These are phyloP conservation scores for Apiotrichum akiyoshidainum DNA, from an alignment of 1,284 basidiomycete genomes.

Conservation along the genomic window DNA sequence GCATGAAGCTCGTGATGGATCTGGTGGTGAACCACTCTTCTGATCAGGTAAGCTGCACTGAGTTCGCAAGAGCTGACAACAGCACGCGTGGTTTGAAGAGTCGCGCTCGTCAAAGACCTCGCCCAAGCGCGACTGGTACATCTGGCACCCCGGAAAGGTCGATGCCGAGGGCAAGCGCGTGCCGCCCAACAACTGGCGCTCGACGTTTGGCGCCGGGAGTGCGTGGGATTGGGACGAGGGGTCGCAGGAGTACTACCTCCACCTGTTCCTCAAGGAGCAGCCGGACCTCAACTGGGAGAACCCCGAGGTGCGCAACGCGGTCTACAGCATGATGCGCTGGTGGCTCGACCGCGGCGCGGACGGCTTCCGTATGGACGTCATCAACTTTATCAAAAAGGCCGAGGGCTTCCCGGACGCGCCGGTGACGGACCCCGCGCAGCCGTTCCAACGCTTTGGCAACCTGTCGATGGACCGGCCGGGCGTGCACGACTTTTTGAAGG, in stretches of 20 bases:
- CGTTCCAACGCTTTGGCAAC: conserved; percentile 52
- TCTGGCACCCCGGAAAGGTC: conserved; percentile 48
- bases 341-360: conserved; percentile 54
- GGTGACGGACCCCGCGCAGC: conserved; percentile 54
- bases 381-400: conserved; percentile 49
- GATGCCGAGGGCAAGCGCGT: conserved; percentile 38
- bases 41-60: conserved; percentile 29
- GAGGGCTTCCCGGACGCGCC: conserved; percentile 65
- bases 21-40: conserved; percentile 52
- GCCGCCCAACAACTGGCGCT: conserved; percentile 54
- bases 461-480: conserved; percentile 54
- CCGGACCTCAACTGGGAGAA: conserved; percentile 53
- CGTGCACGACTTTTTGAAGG: conserved; percentile 65
- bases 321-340: conserved; percentile 51
- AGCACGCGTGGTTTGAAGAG: conserved; percentile 34
- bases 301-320: conserved; percentile 39
- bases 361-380: conserved; percentile 29
- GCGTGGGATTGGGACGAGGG: conserved; percentile 54
- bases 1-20: conserved; percentile 53
- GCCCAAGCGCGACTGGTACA: conserved; percentile 54
- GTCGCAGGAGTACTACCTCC: conserved; percentile 52
- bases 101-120: conserved; percentile 45
- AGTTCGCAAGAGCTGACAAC: conserved; percentile 15
- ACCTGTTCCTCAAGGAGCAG: conserved; percentile 40
- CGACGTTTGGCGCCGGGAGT: conserved; percentile 47